Conservation (phyloP, 192 early-diverging fungal species). For the Coemansia sp. region DNA sequence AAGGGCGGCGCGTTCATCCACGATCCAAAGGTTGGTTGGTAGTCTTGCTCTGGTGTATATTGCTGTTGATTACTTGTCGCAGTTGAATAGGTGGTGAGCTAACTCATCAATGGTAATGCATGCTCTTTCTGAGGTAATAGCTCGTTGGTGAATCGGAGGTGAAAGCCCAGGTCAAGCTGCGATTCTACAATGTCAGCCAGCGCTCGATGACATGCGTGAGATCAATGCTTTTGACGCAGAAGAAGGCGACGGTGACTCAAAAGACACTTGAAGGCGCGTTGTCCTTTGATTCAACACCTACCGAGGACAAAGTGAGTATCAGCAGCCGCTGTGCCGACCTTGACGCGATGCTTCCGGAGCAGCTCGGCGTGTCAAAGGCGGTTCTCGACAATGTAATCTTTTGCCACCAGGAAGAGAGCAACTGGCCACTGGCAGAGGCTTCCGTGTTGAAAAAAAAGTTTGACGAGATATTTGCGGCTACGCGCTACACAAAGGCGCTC, state of each 20-base stretch:
- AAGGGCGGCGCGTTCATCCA: constrained; percentile 90
- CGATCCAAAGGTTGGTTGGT: constrained; percentile 80
- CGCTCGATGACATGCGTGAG: constrained; percentile 74
- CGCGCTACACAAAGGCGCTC: constrained; percentile 88
- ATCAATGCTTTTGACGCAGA: constrained; percentile 74
- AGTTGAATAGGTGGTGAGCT: neutral
- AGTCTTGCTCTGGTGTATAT: neutral
- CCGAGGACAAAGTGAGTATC: constrained; percentile 68
- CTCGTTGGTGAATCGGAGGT: constrained; percentile 75
- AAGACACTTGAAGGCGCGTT: constrained; percentile 83
- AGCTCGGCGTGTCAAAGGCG: constrained; percentile 86
- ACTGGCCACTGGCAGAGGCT: constrained; percentile 94
- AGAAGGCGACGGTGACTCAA: constrained; percentile 55
- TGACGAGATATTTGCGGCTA: constrained; percentile 96
- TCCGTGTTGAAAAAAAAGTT: constrained; percentile 89
- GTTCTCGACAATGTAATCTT: constrained; percentile 99
- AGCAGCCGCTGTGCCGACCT: constrained; percentile 83
- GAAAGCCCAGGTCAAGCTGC: constrained; percentile 88
- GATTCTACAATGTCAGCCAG: constrained; percentile 77
- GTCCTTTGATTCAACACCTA: constrained; percentile 56
- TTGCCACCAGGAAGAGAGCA: constrained; percentile 98
- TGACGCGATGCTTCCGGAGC: constrained; percentile 77
- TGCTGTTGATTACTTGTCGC: neutral
- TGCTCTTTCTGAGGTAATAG: too few relatives aligned
- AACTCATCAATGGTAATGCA: too few relatives aligned